Evolutionary conservation across 441 rosid species (phyloP).

Genomic region (Biscutella auriculata): DNA sequence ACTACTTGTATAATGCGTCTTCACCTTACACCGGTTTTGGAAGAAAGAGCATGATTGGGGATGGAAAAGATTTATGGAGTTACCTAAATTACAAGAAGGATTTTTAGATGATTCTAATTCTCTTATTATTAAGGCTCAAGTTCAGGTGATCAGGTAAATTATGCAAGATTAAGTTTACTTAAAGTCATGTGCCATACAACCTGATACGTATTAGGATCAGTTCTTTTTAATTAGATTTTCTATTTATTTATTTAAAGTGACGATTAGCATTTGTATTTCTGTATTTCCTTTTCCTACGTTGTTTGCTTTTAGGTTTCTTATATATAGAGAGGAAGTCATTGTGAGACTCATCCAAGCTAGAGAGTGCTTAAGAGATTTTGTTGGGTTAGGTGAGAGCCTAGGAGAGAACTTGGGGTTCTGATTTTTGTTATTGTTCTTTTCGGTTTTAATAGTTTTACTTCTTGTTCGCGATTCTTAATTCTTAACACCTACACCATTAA

Average conservation of each 20-base stretch:
- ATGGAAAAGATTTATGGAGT: constrained; percentile 93
- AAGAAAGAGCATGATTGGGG: constrained; percentile 99
- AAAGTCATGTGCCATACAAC: background rate
- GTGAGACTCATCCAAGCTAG: background rate
- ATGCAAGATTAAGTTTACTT: background rate
- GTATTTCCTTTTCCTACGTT: background rate
- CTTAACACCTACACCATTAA: too few relatives aligned
- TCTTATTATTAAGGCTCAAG: constrained; percentile 86
- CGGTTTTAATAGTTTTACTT: too few relatives aligned
- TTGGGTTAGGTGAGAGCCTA: background rate
- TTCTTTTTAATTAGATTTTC: background rate
- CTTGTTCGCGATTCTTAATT: too few relatives aligned
- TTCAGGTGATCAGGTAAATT: constrained; percentile 88
- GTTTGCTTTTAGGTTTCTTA: background rate
- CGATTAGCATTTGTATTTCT: background rate
- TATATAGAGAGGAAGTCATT: background rate
- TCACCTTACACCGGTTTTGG: constrained; percentile 88
- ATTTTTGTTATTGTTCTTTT: too few relatives aligned
- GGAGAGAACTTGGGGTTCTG: too few relatives aligned
- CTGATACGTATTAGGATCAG: too few relatives aligned
- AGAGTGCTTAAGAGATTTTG: background rate
- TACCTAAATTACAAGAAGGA: constrained; percentile 68
- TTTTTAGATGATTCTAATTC: constrained; percentile 67
- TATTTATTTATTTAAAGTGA: background rate
- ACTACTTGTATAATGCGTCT: too few relatives aligned